Evolutionary conservation across 208 protist species (phyloP).

Genomic region (Leishmania guyanensis): DNA sequence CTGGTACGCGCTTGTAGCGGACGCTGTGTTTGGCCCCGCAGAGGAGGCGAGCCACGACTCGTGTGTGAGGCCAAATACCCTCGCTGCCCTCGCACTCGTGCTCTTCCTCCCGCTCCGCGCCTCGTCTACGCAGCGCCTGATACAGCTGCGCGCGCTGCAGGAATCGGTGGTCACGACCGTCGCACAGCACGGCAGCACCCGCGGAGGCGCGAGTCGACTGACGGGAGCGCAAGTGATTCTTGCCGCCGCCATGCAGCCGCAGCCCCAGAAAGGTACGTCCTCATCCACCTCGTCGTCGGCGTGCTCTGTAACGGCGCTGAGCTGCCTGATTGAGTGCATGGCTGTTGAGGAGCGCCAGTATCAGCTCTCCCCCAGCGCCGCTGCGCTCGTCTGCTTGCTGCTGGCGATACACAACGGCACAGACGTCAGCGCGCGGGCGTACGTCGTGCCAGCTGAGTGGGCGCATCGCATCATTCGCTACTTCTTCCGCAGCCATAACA

Average conservation of each 20-base stretch:
- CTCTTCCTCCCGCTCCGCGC: constrained; percentile 61
- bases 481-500: constrained; percentile 38
- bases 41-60: neutral
- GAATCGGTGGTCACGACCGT: constrained; percentile 32
- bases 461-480: constrained; percentile 40
- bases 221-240: constrained; percentile 31
- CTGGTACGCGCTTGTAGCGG: constrained; percentile 54
- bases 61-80: neutral
- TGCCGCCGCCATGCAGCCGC: constrained; percentile 32
- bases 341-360: constrained; percentile 63
- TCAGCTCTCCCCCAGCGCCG: constrained; percentile 43
- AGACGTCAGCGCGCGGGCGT: constrained; percentile 5
- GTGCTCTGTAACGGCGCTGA: constrained; percentile 64
- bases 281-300: neutral
- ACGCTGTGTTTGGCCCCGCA: constrained; percentile 36
- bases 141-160: constrained; percentile 54
- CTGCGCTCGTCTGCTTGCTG: constrained; percentile 57
- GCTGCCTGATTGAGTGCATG: constrained; percentile 74
- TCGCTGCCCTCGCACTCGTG: constrained; percentile 29
- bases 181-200: neutral
- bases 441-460: constrained; percentile 37
- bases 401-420: constrained; percentile 29
- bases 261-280: constrained; percentile 7
- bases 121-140: constrained; percentile 31
- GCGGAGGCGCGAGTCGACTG: neutral